Conservation (phyloP, 169 alveolate species). For the Babesia divergens region DNA sequence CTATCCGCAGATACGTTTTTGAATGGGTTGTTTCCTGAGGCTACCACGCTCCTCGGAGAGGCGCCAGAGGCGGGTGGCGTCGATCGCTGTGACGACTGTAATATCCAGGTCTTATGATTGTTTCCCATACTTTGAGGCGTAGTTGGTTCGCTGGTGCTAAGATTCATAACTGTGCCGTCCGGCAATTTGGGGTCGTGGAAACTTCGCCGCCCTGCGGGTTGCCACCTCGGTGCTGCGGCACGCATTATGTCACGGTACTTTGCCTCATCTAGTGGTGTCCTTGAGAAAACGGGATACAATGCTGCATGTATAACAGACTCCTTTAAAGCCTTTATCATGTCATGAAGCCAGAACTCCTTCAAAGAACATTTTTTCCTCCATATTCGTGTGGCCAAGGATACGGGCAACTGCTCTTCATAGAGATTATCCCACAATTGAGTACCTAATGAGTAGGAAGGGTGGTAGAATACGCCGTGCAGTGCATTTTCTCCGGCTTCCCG, state of each 20-base stretch:
- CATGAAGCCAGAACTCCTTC: conserved; percentile 13
- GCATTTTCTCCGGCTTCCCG: neutral
- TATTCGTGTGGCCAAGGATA: neutral
- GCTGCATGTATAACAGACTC: conserved; percentile 29
- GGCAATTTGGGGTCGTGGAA: neutral
- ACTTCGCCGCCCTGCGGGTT: neutral
- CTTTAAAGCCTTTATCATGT: conserved; percentile 26
- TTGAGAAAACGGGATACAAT: neutral
- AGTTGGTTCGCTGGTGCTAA: neutral
- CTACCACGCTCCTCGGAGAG: too few species aligned
- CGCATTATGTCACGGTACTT: neutral
- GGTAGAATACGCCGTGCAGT: conserved; percentile 17
- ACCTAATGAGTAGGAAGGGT: conserved; percentile 49
- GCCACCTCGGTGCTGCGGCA: neutral
- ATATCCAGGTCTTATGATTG: neutral
- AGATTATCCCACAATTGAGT: neutral
- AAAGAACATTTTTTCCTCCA: neutral
- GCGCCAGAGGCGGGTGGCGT: too few species aligned
- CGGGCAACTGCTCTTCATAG: conserved; percentile 5
- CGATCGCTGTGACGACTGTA: neutral
- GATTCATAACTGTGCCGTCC: neutral
- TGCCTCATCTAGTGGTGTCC: neutral
- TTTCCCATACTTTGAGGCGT: neutral
- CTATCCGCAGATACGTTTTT: neutral
- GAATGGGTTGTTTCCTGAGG: neutral